Conservation (phyloP, 2,329 filamentous ascomycete genomes). For the Cladosporium velox region DNA sequence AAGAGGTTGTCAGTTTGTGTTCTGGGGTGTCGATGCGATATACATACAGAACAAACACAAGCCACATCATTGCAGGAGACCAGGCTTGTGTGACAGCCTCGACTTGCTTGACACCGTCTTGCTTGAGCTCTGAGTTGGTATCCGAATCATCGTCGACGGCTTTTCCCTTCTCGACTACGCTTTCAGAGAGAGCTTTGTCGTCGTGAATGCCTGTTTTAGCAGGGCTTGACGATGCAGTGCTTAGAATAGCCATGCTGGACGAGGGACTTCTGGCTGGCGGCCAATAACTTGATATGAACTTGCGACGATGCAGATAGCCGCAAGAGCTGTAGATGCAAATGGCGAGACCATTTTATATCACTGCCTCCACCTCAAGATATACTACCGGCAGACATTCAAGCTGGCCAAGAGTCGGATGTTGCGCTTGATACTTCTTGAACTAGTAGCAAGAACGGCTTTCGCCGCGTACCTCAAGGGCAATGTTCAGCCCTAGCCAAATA, state of each 20-base stretch:
- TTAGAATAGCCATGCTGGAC: not conserved
- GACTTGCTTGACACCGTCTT: constrained; percentile 42
- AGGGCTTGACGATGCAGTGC: not conserved
- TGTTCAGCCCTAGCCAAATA: not conserved
- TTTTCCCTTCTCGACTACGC: not conserved
- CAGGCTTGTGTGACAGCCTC: constrained; percentile 46
- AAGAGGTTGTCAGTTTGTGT: not conserved
- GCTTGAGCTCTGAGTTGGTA: constrained; percentile 2
- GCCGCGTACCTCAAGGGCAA: not conserved
- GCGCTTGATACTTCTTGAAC: not conserved
- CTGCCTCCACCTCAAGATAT: not conserved
- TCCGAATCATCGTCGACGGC: not conserved
- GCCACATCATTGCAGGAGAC: constrained; percentile 40
- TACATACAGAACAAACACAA: constrained; percentile 42
- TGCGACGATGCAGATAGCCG: not conserved
- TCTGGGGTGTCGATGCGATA: not conserved
- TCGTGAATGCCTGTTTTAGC: not conserved
- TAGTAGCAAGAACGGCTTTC: not conserved
- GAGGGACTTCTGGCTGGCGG: not conserved
- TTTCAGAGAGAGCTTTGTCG: not conserved
- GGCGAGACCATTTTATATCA: not conserved
- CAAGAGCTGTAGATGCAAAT: not conserved
- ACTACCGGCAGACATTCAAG: not conserved
- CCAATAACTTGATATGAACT: not conserved
- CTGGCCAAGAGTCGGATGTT: not conserved